Percentiles rank a stretch among this genome's conserved stretches.
phyloP scores from a whole-genome alignment of 2,329 filamentous ascomycete species.

The Paramyrothecium roridum region DNA sequence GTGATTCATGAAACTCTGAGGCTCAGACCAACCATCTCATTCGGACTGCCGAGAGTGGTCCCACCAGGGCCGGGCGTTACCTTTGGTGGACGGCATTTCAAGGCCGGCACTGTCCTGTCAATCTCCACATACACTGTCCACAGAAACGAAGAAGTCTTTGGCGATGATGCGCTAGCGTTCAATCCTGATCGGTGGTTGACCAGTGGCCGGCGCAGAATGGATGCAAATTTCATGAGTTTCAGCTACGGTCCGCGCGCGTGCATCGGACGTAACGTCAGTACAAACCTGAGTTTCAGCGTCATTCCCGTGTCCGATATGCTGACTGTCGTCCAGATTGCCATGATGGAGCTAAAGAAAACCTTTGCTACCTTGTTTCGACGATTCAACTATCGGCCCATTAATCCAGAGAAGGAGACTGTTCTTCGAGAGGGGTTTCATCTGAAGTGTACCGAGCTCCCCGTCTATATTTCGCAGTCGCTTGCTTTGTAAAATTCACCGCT shows the following conservation, averaged over 20 bases:
- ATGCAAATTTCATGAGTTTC: constrained; percentile 1
- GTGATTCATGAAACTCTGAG: constrained; percentile 3
- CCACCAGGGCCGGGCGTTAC: constrained; percentile 1
- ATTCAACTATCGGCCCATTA: background rate
- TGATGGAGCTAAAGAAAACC: too few species aligned
- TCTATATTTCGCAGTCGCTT: background rate
- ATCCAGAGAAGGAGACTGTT: background rate
- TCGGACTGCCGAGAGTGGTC: constrained; percentile 2
- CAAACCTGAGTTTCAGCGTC: background rate
- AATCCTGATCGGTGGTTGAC: constrained; percentile 2
- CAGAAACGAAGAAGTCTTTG: background rate
- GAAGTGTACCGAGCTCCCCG: background rate
- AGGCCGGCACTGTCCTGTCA: constrained; percentile 1
- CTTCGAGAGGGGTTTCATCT: background rate
- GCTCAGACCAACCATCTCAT: constrained; percentile 4
- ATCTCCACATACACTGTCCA: constrained; percentile 2
- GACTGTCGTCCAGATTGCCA: background rate
- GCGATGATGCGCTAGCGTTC: background rate
- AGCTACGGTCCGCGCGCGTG: constrained; percentile 1
- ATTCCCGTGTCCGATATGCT: too few species aligned
- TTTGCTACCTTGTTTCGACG: too few species aligned
- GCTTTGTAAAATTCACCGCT: too few species aligned
- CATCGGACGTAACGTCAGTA: constrained; percentile 3
- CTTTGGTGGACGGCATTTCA: constrained; percentile 1
- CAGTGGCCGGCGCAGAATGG: background rate